phyloP scores from a whole-genome alignment of 2,329 filamentous ascomycete genomes.

The Blastomyces silverae region DNA sequence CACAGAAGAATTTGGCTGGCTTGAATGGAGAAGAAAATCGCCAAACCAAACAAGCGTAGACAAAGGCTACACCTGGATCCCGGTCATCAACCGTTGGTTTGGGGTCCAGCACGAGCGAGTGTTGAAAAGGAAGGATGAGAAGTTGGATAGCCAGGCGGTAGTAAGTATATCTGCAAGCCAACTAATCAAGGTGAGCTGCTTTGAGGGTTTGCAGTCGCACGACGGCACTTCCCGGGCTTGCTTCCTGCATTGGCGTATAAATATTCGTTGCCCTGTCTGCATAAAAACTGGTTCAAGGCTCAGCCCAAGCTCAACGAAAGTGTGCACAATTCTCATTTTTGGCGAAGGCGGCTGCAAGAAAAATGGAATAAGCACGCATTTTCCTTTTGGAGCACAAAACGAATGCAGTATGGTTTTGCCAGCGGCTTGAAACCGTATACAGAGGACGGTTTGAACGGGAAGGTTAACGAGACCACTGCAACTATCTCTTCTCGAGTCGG shows the following conservation, averaged over 20 bases:
- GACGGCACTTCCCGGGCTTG: background rate
- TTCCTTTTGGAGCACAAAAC: too few species aligned
- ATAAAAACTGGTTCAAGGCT: background rate
- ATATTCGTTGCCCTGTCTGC: background rate
- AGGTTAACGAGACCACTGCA: background rate
- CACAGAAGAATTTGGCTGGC: background rate
- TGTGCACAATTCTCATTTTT: background rate
- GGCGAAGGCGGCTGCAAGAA: too few species aligned
- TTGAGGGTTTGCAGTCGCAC: background rate
- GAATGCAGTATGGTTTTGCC: too few species aligned
- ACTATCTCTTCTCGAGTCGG: background rate
- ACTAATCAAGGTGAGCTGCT: background rate
- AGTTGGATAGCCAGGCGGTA: background rate
- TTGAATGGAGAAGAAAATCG: background rate
- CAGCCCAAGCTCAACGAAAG: background rate
- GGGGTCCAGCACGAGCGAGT: background rate
- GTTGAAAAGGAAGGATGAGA: background rate
- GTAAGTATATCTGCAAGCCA: conserved; percentile 2
- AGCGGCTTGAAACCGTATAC: background rate
- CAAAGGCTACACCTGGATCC: background rate
- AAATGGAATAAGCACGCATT: too few species aligned
- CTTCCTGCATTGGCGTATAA: background rate
- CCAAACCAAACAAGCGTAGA: background rate
- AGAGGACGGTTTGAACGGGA: too few species aligned
- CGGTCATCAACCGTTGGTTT: background rate